These are phyloP conservation scores for Apiospora hydei DNA, from an alignment of 2,329 filamentous ascomycete species.

Conservation along the genomic window DNA sequence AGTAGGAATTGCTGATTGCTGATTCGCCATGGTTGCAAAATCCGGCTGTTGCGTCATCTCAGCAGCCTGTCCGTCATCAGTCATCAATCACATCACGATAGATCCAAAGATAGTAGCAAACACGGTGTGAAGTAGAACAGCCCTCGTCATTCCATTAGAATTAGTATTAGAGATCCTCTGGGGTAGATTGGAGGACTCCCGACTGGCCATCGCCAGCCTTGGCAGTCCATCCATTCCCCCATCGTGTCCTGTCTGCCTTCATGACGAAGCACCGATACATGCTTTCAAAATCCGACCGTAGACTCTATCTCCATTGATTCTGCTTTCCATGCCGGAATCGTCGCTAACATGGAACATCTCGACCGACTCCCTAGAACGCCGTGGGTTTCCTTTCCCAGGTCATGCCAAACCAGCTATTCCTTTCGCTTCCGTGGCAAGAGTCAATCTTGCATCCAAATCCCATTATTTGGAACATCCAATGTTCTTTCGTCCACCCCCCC, in stretches of 20 bases:
- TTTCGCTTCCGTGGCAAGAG: slow-evolving; percentile 1
- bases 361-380: background rate
- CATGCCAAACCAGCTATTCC: slow-evolving; percentile 3
- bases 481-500: background rate
- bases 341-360: background rate
- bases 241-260: slow-evolving; percentile 21
- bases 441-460: slow-evolving; percentile 10
- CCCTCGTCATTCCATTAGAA: slow-evolving; percentile 26
- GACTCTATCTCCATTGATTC: background rate
- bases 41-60: background rate
- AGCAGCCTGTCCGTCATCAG: background rate
- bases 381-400: background rate
- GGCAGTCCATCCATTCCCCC: background rate
- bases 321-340: background rate
- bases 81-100: background rate
- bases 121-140: background rate
- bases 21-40: background rate
- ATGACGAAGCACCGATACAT: slow-evolving; percentile 13
- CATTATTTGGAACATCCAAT: slow-evolving; percentile 21
- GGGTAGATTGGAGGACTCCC: slow-evolving; percentile 10
- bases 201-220: slow-evolving; percentile 7
- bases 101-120: background rate
- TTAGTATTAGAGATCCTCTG: slow-evolving; percentile 28
- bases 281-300: background rate
- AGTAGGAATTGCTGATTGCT: background rate